Evolutionary conservation across 352 stramenopile species (phyloP), one percentile per base, ranked within the genome.

Genomic region (Globisporangium middletonii): DNA sequence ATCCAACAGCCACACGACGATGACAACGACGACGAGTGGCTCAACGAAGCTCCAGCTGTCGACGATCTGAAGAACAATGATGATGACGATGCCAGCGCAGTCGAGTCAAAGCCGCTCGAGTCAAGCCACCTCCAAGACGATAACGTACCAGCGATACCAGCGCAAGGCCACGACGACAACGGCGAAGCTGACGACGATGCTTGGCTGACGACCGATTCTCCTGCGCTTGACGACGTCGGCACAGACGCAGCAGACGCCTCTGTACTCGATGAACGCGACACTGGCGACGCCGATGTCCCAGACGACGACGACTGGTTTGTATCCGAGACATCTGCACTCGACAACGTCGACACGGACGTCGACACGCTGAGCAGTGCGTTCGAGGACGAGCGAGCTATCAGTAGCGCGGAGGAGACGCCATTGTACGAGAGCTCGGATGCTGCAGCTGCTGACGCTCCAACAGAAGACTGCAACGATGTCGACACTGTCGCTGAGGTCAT

Each of bases 1-100:
- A 77, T 77, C 60, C 69, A 83, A 53, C 68, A 66, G 4, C 54
- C 68, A 13, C 41, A 46, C 41, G 15, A 46, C 23, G 23, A 23
- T 23, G 23, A 23, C 23, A 23, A 0, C 23, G 23, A 23, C 11
- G 41, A 46, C 41, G 19, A 18, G n/a, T 3, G 5, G 16, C 16
- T 13, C 19, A 49, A 49, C 37, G 56, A 27, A n/a, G 9, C 28
- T 38, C 5, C 33, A 38, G 33, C 33, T 38, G 33, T 13, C 33
- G n/a, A 35, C 19, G 6, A 35, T 1, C 9, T 26, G 18, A 8
- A 16, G 23, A 13, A 26, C 23, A 23, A 23, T 23, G 23, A 23
- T 23, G 23, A 23, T 4, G 42, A 13, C 11, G 33, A n/a, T 16
- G 15, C 18, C 35, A 27, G 4, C 27, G 15, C 44, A 19, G 9